Percentiles rank a stretch among this genome's conserved stretches.
phyloP scores from a whole-genome alignment of 257 asterid species.

The Echium plantagineum region DNA sequence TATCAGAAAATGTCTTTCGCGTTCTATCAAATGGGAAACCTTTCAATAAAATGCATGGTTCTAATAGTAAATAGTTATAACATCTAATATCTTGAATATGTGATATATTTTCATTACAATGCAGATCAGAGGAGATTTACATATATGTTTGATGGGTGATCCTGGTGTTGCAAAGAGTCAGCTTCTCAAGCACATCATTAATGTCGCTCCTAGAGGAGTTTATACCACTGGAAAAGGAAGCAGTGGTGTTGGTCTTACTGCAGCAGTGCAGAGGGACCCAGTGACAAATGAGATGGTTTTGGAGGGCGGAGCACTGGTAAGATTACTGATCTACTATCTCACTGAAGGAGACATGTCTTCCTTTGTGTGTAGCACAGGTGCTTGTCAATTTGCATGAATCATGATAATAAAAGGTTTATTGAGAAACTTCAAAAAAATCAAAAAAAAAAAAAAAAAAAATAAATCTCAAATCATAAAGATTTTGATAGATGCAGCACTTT shows the following conservation, averaged over 20 bases:
- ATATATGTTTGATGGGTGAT: slow-evolving; percentile 85
- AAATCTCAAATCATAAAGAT: background rate
- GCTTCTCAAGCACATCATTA: slow-evolving; percentile 94
- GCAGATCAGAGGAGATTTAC: slow-evolving; percentile 84
- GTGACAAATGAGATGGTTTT: slow-evolving; percentile 95
- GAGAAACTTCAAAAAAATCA: no score
- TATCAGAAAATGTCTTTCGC: background rate
- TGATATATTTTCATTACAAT: slow-evolving; percentile 1
- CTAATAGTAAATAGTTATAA: no score
- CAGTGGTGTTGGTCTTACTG: slow-evolving; percentile 99
- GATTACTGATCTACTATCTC: slow-evolving; percentile 12
- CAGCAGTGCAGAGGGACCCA: slow-evolving; percentile 97
- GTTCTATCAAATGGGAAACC: background rate
- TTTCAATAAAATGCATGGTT: background rate
- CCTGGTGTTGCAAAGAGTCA: slow-evolving; percentile 99
- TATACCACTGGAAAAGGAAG: slow-evolving; percentile 98
- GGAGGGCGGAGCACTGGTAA: slow-evolving; percentile 99
- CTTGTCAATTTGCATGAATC: background rate
- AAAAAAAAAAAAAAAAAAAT: background rate
- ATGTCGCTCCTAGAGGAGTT: slow-evolving; percentile 91
- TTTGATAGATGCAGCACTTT: background rate
- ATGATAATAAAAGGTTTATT: background rate
- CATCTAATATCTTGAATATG: background rate
- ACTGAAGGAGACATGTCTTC: background rate
- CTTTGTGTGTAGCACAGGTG: background rate